Base-by-base conservation (phyloP, 2,329 filamentous ascomycete species). In the Cadophora sp. region DNA sequence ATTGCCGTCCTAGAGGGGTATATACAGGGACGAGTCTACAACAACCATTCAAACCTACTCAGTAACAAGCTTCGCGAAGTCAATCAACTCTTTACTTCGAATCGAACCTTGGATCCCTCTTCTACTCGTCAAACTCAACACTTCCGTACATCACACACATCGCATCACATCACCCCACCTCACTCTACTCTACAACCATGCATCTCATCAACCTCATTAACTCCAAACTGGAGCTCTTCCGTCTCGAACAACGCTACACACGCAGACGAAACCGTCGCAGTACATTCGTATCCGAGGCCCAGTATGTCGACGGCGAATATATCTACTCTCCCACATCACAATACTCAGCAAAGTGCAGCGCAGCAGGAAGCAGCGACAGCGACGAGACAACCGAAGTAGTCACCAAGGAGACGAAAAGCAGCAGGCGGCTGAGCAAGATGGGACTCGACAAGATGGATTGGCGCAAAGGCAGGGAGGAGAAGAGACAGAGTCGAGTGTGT, bases 291-390 rank as follows among this genome's bases (percentile, higher is more conserved):
- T 94, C 92, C 77, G 94, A 93, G 76, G 95, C 94, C 36, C 87
- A 92, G 78, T 98, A 98, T 80, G 91, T 97, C 71, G 93, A 98
- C 78, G 96, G 94, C 80, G 95, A 97, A 83, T 97, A 97, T 82
- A 85, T 97, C 79, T 96, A 94, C 84, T 86, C 87, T 70, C 70
- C 74, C 36, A 73, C 60, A 13, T 72, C 82, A 62, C 79, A 82
- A 58, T 83, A 82, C 65, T 81, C 80, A 51, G 79, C 76, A 64
- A 73, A 75, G 41, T 70, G 69, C 48, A 76, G 69, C 73, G 78
- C 80, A 53, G 72, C 70, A 65, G 70, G 74, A 45, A 74, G 70
- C 70, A 71, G 66, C 22, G 67, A 68, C 27, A 70, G 66, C 63
- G 66, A 72, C 2, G 64, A 69, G 61, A 59, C 51, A 16, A 62